Percentiles rank a stretch among this genome's conserved stretches.
Conservation (phyloP, 371 early-diverging fungal genomes). For the Synchytrium microbalum region DNA sequence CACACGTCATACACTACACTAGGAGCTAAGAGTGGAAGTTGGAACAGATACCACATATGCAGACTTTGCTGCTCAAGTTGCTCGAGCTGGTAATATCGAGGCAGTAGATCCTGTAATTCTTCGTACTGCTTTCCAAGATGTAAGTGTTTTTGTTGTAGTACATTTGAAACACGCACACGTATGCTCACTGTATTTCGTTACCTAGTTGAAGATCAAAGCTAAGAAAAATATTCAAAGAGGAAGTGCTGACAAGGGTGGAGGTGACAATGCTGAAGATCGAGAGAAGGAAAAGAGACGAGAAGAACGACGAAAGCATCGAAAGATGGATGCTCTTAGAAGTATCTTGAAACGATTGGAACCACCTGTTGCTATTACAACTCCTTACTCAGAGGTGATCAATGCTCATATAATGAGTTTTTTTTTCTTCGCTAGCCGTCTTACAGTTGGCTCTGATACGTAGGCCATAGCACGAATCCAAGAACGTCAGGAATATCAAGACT, state of each 20-base stretch:
- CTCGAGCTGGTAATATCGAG: no score
- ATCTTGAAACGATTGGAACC: conserved; percentile 60
- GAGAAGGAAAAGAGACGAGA: conserved; percentile 69
- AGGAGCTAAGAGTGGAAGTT: no score
- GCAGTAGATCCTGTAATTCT: background rate
- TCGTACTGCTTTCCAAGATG: background rate
- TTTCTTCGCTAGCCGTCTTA: background rate
- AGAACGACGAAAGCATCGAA: conserved; percentile 57
- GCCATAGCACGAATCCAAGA: conserved; percentile 44
- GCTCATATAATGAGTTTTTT: background rate
- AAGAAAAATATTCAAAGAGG: background rate
- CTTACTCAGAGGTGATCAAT: conserved; percentile 57
- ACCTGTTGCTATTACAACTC: conserved; percentile 45
- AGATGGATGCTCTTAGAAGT: conserved; percentile 64
- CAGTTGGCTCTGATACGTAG: conserved; percentile 8
- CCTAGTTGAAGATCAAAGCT: background rate
- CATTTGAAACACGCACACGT: background rate
- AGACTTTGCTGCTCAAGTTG: no score
- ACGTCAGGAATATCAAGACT: conserved; percentile 50
- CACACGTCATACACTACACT: no score
- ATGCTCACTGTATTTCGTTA: background rate
- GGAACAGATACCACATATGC: no score
- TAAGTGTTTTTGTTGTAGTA: background rate
- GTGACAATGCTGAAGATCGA: conserved; percentile 50
- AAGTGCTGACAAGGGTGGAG: background rate